These are phyloP conservation scores for Verticillium nonalfalfae DNA, from an alignment of 2,329 filamentous ascomycete genomes.

Conservation along the genomic window DNA sequence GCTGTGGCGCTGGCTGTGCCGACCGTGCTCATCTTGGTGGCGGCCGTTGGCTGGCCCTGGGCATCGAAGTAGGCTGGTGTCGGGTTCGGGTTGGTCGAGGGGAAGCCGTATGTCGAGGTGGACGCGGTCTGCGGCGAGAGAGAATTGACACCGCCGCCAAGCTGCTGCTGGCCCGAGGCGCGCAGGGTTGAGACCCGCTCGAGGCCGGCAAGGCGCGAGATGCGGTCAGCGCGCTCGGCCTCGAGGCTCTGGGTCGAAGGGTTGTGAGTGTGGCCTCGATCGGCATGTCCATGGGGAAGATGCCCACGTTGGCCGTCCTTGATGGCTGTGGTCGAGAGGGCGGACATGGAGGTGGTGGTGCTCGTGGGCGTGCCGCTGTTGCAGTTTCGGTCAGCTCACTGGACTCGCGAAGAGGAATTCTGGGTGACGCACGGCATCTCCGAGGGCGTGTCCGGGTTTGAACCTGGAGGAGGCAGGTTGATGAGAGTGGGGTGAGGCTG, in stretches of 20 bases:
- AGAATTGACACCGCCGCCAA: constrained; percentile 24
- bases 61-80: constrained; percentile 76
- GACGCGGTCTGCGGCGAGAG: constrained; percentile 44
- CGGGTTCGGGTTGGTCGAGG: constrained; percentile 26
- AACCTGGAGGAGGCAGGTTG: constrained; percentile 76
- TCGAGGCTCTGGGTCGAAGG: constrained; percentile 70
- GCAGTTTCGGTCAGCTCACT: constrained; percentile 9
- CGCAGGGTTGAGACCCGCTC: constrained; percentile 79
- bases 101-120: constrained; percentile 38
- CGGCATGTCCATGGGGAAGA: constrained; percentile 51
- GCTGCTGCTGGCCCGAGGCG: constrained; percentile 24
- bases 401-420: neutral
- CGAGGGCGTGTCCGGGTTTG: constrained; percentile 78
- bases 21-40: constrained; percentile 80
- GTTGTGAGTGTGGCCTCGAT: constrained; percentile 51
- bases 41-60: constrained; percentile 58
- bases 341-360: constrained; percentile 83
- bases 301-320: constrained; percentile 92
- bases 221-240: constrained; percentile 88
- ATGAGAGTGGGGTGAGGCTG: constrained; percentile 61
- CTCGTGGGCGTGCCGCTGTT: constrained; percentile 85
- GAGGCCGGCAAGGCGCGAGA: constrained; percentile 88
- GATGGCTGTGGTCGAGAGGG: constrained; percentile 88
- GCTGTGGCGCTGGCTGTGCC: constrained; percentile 85
- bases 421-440: constrained; percentile 71